Percentiles rank a stretch among this genome's conserved stretches.
Evolutionary conservation across 805 yeast genomes (phyloP).

Genomic region (Komagataella populi): DNA sequence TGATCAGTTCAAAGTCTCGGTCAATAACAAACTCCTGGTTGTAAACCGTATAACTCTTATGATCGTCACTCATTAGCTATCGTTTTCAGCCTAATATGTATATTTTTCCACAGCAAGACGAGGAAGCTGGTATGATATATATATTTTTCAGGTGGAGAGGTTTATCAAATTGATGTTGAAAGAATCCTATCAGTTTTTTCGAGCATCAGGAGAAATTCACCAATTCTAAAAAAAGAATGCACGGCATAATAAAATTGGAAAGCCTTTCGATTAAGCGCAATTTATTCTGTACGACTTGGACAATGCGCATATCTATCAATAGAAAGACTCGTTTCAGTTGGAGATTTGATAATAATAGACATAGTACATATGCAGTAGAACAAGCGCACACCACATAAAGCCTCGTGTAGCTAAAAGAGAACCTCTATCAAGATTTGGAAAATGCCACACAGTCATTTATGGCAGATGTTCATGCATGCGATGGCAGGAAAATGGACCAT

Average conservation of each 20-base stretch:
- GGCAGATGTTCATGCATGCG: too few relatives aligned
- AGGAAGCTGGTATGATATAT: neutral
- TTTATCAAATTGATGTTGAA: neutral
- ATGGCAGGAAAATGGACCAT: too few relatives aligned
- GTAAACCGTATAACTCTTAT: slow-evolving; percentile 33
- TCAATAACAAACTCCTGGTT: slow-evolving; percentile 92
- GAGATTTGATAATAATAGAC: neutral
- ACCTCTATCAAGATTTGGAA: neutral
- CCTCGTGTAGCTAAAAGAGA: neutral
- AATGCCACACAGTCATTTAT: neutral
- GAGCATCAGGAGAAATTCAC: neutral
- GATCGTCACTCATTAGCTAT: neutral
- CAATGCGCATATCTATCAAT: neutral
- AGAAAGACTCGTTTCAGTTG: neutral
- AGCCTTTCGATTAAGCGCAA: neutral
- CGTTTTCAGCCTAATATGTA: neutral
- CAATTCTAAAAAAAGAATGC: neutral
- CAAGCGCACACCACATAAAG: neutral
- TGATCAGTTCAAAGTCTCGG: slow-evolving; percentile 68
- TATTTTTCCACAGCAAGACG: neutral
- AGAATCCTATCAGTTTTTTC: neutral
- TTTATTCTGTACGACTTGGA: neutral
- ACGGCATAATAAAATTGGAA: neutral
- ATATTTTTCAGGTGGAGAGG: neutral
- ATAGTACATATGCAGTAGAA: neutral